phyloP scores from a whole-genome alignment of 176 grass and related monocot genomes.

The Phragmites australis region DNA sequence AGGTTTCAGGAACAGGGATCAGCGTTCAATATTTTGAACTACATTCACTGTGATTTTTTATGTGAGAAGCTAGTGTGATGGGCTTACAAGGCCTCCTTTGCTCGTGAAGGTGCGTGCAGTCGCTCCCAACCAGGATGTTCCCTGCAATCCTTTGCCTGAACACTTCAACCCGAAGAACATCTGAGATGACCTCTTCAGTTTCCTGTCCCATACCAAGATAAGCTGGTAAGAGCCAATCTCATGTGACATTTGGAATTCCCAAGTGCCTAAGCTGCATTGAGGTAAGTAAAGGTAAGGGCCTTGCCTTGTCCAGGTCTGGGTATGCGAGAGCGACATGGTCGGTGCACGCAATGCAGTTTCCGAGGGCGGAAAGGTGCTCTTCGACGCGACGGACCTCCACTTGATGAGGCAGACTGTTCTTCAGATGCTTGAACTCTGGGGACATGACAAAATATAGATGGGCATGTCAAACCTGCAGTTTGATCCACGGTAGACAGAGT shows the following conservation, averaged over 20 bases:
- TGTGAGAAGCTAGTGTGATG: not conserved
- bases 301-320: slow-evolving; percentile 82
- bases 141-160: slow-evolving; percentile 85
- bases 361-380: slow-evolving; percentile 74
- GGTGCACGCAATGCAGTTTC: slow-evolving; percentile 90
- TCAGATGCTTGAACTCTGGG: slow-evolving; percentile 72
- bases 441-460: not conserved
- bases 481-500: too few species aligned
- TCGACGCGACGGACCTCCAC: slow-evolving; percentile 76
- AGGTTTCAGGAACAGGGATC: not conserved
- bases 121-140: slow-evolving; percentile 88
- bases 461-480: not conserved
- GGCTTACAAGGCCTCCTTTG: slow-evolving; percentile 74
- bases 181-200: slow-evolving; percentile 82
- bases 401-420: slow-evolving; percentile 79
- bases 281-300: too few species aligned
- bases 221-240: not conserved
- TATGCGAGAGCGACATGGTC: slow-evolving; percentile 90
- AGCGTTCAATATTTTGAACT: not conserved
- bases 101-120: slow-evolving; percentile 75
- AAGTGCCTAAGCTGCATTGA: too few species aligned
- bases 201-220: slow-evolving; percentile 41
- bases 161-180: slow-evolving; percentile 79
- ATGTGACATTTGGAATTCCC: not conserved
- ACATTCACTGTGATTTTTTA: not conserved